Conservation (phyloP, 202 grass and related monocot species). For the Sporobolus alterniflorus region DNA sequence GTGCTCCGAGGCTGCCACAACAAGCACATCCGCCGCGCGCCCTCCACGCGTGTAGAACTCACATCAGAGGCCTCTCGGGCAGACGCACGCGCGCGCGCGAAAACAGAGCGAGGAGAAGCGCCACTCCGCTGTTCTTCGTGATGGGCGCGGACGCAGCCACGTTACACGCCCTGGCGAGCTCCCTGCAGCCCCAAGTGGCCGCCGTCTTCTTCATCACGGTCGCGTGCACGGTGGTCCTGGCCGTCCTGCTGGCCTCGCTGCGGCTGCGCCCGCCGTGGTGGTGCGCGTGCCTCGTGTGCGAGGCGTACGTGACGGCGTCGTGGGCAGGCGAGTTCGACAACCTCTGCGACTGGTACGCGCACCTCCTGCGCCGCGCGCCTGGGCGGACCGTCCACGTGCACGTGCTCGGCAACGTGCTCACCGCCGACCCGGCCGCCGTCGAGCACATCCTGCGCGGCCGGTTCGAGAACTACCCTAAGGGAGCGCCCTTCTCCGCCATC, state of each 20-base stretch:
- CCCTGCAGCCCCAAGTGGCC: slow-evolving; percentile 62
- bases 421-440: slow-evolving; percentile 81
- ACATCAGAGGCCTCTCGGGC: not conserved
- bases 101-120: not conserved
- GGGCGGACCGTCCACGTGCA: slow-evolving; percentile 86
- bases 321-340: slow-evolving; percentile 76
- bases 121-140: not conserved
- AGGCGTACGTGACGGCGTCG: slow-evolving; percentile 75
- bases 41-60: not conserved
- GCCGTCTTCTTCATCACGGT: slow-evolving; percentile 57
- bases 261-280: slow-evolving; percentile 59
- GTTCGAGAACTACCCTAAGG: slow-evolving; percentile 95
- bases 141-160: slow-evolving; percentile 40
- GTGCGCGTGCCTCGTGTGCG: slow-evolving; percentile 80
- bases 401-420: slow-evolving; percentile 82
- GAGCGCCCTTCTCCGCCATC: slow-evolving; percentile 78
- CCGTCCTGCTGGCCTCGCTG: slow-evolving; percentile 46
- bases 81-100: slow-evolving; percentile 40
- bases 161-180: slow-evolving; percentile 48
- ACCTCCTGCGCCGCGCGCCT: slow-evolving; percentile 70
- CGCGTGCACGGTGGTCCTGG: slow-evolving; percentile 47
- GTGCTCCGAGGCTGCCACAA: slow-evolving; percentile 29
- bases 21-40: not conserved
- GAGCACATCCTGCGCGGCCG: slow-evolving; percentile 80
- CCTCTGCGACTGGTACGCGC: slow-evolving; percentile 93